Base-by-base conservation (phyloP, 257 asterid species). In the Ilex aquifolium region DNA sequence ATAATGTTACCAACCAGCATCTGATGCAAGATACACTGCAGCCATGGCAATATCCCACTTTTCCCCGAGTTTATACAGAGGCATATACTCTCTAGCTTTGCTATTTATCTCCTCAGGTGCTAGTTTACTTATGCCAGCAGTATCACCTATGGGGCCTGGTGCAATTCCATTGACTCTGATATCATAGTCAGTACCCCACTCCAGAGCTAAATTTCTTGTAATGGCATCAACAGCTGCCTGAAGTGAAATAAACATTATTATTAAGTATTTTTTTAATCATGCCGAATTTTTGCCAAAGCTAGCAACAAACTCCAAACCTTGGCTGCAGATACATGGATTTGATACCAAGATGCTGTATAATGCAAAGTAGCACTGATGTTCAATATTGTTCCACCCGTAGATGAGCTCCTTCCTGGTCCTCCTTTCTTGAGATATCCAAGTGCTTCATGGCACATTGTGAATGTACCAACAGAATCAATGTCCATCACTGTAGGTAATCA, bases 31-130 rank as follows among this genome's bases (percentile, higher is more conserved):
- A 82, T 77, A 88, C 61, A 90, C 76, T 70, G 95, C 89, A 70
- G 96, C 87, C 96, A 88, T 87, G 66, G 96, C 95, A 74, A 90
- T 77, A 76, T 90, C 96, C 95, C 95, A 88, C 71, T 90, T 90
- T 64, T 90, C 93, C 70, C 97, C 97, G 49, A 88, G 60, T 72
- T 66, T 83, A 79, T 63, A 84, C 54, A 87, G 83, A 61, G 95
- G 95, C 83, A 60, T 68, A 57, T 59, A 7, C 0, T 79, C 95
- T 32, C 44, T 77, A 31, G 62, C 11, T 31, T 69, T 76, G 73
- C 68, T 56, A n/a, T n/a, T 70, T 30, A 83, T 80, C 80, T 85
- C 97, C 3, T 74, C 70, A 4, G 95, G 96, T 31, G 39, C 53
- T 59, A 90, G 97, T 74, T 90, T 87, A 59, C 91, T 82, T 70